Conservation (phyloP, 2,329 filamentous ascomycete species). For the Claviceps lovelessii region DNA sequence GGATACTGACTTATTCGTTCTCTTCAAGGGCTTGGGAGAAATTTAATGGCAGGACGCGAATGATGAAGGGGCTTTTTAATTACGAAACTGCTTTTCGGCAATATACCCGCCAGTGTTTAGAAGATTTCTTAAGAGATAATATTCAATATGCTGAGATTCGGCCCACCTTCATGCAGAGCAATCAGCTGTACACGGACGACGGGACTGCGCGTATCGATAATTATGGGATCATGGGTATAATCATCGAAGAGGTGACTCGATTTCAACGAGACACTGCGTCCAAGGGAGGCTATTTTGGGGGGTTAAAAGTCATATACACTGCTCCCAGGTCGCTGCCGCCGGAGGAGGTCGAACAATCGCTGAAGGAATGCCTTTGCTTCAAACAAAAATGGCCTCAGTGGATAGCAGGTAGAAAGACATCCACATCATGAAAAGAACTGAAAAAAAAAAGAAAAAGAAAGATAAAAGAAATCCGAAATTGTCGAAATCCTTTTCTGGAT, state of each 20-base stretch:
- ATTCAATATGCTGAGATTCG: slow-evolving; percentile 60
- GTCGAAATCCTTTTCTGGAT: not conserved
- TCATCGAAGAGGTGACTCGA: slow-evolving; percentile 36
- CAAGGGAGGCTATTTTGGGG: slow-evolving; percentile 35
- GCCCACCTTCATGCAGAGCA: slow-evolving; percentile 51
- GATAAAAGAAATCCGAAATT: not conserved
- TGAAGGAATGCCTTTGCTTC: slow-evolving; percentile 47
- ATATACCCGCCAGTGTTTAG: slow-evolving; percentile 46
- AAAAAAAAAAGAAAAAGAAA: not conserved
- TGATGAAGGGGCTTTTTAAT: slow-evolving; percentile 60
- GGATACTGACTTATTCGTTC: not conserved
- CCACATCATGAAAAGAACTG: not conserved
- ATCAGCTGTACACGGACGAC: slow-evolving; percentile 45
- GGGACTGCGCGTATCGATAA: slow-evolving; percentile 39
- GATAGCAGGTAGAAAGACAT: slow-evolving; percentile 39
- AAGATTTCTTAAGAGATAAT: slow-evolving; percentile 47
- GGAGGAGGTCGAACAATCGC: slow-evolving; percentile 32
- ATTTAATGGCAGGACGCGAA: slow-evolving; percentile 55
- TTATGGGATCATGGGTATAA: slow-evolving; percentile 44
- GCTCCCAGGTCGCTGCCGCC: slow-evolving; percentile 46
- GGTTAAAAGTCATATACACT: slow-evolving; percentile 59
- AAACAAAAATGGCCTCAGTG: slow-evolving; percentile 42
- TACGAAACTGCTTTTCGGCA: slow-evolving; percentile 47
- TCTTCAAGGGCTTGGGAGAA: slow-evolving; percentile 36
- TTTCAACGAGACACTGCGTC: slow-evolving; percentile 26